These are phyloP conservation scores for Pseudohalonectria lignicola DNA, from an alignment of 2,329 filamentous ascomycete genomes.

Conservation along the genomic window DNA sequence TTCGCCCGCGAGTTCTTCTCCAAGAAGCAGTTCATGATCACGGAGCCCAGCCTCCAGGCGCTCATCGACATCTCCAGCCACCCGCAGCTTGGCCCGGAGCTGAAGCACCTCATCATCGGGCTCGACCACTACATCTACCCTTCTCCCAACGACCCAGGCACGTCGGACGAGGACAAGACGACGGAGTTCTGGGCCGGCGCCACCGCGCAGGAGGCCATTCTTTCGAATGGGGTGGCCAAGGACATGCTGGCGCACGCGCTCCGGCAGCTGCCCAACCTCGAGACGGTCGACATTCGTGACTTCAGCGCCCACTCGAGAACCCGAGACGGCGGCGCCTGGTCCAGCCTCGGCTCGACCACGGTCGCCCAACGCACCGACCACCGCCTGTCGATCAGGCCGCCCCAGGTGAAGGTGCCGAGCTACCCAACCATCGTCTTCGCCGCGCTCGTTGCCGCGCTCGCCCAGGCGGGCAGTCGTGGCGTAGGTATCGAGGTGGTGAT, in stretches of 20 bases:
- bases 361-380: constrained; percentile 22
- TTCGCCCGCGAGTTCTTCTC: constrained; percentile 55
- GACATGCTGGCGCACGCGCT: constrained; percentile 48
- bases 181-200: not conserved
- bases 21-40: constrained; percentile 56
- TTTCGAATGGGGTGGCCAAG: constrained; percentile 32
- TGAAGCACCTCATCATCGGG: constrained; percentile 38
- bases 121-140: constrained; percentile 19
- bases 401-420: not conserved
- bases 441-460: constrained; percentile 29
- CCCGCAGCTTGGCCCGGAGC: constrained; percentile 23
- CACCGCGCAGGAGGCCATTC: constrained; percentile 18
- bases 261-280: constrained; percentile 38
- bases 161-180: not conserved
- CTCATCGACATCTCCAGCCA: constrained; percentile 40
- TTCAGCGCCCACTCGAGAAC: constrained; percentile 36
- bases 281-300: constrained; percentile 47
- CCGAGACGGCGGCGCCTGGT: constrained; percentile 40
- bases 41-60: constrained; percentile 41
- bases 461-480: constrained; percentile 22
- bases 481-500: constrained; percentile 37
- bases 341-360: constrained; percentile 39
- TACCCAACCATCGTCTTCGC: constrained; percentile 23
- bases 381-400: constrained; percentile 5
- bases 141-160: too few species aligned